Conservation (phyloP, 1,284 basidiomycete species). For the Cutaneotrichosporon cutaneum region DNA sequence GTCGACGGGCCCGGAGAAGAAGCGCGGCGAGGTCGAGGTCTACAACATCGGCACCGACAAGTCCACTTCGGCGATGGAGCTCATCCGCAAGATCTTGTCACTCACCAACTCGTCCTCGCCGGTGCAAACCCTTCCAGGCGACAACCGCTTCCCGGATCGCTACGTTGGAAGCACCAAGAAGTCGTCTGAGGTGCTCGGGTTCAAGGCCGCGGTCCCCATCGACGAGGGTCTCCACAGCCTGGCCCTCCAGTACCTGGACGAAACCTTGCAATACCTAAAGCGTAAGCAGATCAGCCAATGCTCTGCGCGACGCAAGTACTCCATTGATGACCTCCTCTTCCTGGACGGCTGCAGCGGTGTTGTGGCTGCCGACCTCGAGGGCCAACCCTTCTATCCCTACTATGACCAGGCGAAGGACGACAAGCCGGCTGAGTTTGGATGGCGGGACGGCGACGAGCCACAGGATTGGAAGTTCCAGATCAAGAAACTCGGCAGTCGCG, state of each 20-base stretch:
- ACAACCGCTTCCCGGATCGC: conserved; percentile 30
- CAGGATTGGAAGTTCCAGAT: conserved; percentile 28
- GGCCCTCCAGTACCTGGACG: conserved; percentile 18
- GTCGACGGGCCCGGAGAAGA: not conserved
- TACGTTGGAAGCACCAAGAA: conserved; percentile 30
- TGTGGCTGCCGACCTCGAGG: conserved; percentile 21
- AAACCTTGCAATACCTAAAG: conserved; percentile 21
- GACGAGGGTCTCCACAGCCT: conserved; percentile 33
- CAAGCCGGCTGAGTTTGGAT: conserved; percentile 16
- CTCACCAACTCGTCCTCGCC: conserved; percentile 39
- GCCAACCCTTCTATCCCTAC: conserved; percentile 20
- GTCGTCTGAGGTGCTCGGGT: conserved; percentile 27
- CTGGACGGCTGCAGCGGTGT: conserved; percentile 32
- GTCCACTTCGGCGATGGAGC: conserved; percentile 25
- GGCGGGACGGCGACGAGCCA: conserved; percentile 31
- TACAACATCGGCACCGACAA: conserved; percentile 34
- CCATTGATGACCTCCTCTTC: conserved; percentile 17
- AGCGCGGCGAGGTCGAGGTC: conserved; percentile 23
- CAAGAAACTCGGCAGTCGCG: conserved; percentile 11
- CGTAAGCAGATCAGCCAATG: conserved; percentile 16
- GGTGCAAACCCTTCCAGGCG: conserved; percentile 30
- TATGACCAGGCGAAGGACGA: conserved; percentile 13
- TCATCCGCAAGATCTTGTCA: conserved; percentile 33
- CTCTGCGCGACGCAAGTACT: conserved; percentile 3
- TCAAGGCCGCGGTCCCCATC: conserved; percentile 25